Percentiles rank a stretch among this genome's conserved stretches.
phyloP scores from a whole-genome alignment of 805 yeast genomes.

The Metschnikowia anglica region DNA sequence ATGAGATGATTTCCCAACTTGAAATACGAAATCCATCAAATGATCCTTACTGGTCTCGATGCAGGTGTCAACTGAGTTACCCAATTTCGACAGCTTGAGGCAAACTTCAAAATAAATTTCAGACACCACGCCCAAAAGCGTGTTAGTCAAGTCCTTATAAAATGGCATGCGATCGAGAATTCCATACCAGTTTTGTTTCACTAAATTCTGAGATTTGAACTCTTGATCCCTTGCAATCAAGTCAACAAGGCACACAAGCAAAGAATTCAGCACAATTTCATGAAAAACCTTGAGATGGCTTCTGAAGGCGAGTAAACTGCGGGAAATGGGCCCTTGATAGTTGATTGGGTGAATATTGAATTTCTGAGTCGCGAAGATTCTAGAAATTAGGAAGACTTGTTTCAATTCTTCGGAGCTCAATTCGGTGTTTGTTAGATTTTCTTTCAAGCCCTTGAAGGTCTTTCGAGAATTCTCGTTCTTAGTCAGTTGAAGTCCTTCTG shows the following conservation, averaged over 20 bases:
- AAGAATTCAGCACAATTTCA: slow-evolving; percentile 50
- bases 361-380: slow-evolving; percentile 37
- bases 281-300: slow-evolving; percentile 58
- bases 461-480: slow-evolving; percentile 1
- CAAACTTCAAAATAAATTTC: slow-evolving; percentile 52
- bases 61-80: slow-evolving; percentile 27
- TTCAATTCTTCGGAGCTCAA: slow-evolving; percentile 44
- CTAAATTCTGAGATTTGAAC: slow-evolving; percentile 45
- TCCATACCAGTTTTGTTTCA: slow-evolving; percentile 56
- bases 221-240: slow-evolving; percentile 45
- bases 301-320: slow-evolving; percentile 63
- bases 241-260: slow-evolving; percentile 52
- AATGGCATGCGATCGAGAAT: slow-evolving; percentile 64
- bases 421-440: slow-evolving; percentile 15
- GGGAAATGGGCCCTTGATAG: slow-evolving; percentile 67
- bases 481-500: slow-evolving; percentile 3
- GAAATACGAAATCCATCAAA: slow-evolving; percentile 37
- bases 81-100: slow-evolving; percentile 28
- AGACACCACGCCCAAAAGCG: slow-evolving; percentile 60
- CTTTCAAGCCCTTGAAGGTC: slow-evolving; percentile 7
- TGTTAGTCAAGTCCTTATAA: slow-evolving; percentile 52
- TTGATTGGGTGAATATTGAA: slow-evolving; percentile 43
- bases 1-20: slow-evolving; percentile 37
- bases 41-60: slow-evolving; percentile 31
- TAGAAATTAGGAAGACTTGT: slow-evolving; percentile 33